Conservation (phyloP, 2,329 filamentous ascomycete species). For the Diaporthe helianthi region DNA sequence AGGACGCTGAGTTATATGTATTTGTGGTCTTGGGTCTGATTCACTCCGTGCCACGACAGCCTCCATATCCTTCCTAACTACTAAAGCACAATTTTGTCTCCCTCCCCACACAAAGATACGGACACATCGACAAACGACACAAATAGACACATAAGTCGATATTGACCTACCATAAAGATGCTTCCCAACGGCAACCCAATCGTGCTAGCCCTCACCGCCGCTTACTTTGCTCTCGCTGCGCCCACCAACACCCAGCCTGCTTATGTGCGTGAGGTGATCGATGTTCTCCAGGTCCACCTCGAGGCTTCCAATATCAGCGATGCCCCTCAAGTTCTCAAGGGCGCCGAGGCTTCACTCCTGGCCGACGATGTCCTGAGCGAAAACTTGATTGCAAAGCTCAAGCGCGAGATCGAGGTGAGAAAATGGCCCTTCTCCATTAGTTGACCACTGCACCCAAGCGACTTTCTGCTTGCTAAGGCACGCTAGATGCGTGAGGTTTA, state of each 20-base stretch:
- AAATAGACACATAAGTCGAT: not conserved
- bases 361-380: too few relatives aligned
- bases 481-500: too few relatives aligned
- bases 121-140: not conserved
- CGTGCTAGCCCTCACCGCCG: not conserved
- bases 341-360: not conserved
- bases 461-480: too few relatives aligned
- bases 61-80: not conserved
- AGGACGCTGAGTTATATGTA: not conserved
- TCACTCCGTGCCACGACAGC: too few relatives aligned
- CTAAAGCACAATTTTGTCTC: not conserved
- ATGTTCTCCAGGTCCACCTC: not conserved
- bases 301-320: not conserved
- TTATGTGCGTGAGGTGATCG: not conserved
- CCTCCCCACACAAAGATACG: too few relatives aligned
- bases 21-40: not conserved
- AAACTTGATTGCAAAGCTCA: not conserved
- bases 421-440: not conserved
- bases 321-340: not conserved
- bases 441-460: not conserved
- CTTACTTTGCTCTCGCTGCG: not conserved
- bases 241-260: not conserved
- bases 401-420: not conserved
- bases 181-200: not conserved
- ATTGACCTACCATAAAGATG: not conserved